Conservation (phyloP, 176 grass and related monocot genomes). For the Puccinellia tenuiflora region DNA sequence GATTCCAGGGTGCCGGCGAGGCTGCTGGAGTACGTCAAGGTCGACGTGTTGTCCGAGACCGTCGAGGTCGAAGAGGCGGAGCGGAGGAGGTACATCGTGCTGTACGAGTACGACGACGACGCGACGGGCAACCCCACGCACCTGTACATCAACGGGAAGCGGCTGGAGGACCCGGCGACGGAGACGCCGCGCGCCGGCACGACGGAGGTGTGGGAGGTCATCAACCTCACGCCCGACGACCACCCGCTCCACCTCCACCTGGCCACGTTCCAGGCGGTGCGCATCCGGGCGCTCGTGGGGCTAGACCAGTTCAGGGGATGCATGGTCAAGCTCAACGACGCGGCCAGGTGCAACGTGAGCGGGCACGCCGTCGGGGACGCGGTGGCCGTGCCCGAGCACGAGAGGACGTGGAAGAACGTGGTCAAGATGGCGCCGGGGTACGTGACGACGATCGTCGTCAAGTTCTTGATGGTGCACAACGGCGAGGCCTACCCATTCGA, state of each 20-base stretch:
- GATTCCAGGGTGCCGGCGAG: conserved; percentile 26
- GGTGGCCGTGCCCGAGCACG: conserved; percentile 40
- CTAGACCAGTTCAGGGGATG: conserved; percentile 24
- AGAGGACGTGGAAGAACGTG: conserved; percentile 74
- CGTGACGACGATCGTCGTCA: conserved; percentile 57
- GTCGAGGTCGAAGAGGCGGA: conserved; percentile 33
- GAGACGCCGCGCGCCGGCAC: conserved; percentile 47
- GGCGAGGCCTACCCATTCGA: conserved; percentile 61
- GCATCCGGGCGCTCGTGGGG: conserved; percentile 7
- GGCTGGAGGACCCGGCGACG: conserved; percentile 56
- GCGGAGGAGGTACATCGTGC: conserved; percentile 34
- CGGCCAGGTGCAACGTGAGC: conserved; percentile 33
- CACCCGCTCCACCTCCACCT: conserved; percentile 82
- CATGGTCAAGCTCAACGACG: conserved; percentile 59
- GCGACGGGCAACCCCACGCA: conserved; percentile 34
- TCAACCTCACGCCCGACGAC: conserved; percentile 73
- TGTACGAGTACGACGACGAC: conserved; percentile 64
- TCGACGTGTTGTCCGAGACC: too few species aligned
- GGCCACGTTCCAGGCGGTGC: conserved; percentile 45
- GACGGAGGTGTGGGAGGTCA: conserved; percentile 78
- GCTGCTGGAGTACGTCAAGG: conserved; percentile 31
- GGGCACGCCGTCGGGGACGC: conserved; percentile 40
- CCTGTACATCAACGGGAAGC: conserved; percentile 78
- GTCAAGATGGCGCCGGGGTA: conserved; percentile 53
- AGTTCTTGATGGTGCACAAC: conserved; percentile 59